Evolutionary conservation across 1,284 basidiomycete genomes (phyloP).

Genomic region (Sanghuangporus baumii): DNA sequence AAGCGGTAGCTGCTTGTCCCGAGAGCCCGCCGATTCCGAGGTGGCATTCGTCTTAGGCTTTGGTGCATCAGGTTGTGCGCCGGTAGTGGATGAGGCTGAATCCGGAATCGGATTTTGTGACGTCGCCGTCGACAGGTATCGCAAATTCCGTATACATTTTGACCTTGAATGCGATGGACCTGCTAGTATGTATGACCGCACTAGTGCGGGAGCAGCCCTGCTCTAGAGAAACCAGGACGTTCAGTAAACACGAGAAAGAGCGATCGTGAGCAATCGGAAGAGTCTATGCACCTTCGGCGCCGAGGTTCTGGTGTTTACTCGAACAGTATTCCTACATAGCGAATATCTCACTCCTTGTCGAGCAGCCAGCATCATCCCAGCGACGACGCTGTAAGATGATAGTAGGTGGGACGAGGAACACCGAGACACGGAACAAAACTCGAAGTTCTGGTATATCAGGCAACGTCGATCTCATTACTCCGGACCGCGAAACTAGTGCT

Average conservation of each 20-base stretch:
- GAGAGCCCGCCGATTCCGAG: not conserved
- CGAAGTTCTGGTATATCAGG: not conserved
- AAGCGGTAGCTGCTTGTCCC: constrained; percentile 39
- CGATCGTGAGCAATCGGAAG: not conserved
- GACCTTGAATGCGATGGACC: not conserved
- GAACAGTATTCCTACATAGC: not conserved
- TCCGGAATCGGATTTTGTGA: not conserved
- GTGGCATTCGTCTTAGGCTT: not conserved
- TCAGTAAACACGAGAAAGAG: not conserved
- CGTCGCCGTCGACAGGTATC: not conserved
- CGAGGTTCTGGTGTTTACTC: not conserved
- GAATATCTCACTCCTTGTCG: not conserved
- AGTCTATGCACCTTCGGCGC: not conserved
- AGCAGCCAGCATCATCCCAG: not conserved
- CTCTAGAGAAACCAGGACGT: not conserved
- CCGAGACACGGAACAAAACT: not conserved
- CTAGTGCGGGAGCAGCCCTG: not conserved
- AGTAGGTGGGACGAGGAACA: not conserved
- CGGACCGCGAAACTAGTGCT: not conserved
- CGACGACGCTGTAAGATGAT: not conserved
- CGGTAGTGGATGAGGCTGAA: not conserved
- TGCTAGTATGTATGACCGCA: not conserved
- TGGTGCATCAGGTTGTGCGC: not conserved
- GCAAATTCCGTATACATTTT: not conserved
- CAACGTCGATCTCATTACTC: not conserved